A percentile compares a stretch with the other conserved stretches of the same genome.
phyloP scores from a whole-genome alignment of 257 asterid genomes.

The Avicennia marina region DNA sequence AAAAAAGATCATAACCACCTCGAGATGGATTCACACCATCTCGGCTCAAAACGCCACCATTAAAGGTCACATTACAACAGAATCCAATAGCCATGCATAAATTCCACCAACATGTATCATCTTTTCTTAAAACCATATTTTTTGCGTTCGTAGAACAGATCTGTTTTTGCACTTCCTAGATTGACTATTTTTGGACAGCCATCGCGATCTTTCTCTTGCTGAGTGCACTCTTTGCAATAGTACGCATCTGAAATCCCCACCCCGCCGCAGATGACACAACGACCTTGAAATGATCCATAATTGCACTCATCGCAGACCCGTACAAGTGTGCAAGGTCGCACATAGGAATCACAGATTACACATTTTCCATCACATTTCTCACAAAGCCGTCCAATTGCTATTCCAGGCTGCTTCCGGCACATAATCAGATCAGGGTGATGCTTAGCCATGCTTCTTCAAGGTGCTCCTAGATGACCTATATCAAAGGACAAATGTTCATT shows the following conservation, averaged over 20 bases:
- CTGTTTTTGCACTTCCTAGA: constrained; percentile 85
- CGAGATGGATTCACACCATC: too few species aligned
- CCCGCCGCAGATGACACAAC: constrained; percentile 83
- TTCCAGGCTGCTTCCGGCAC: constrained; percentile 92
- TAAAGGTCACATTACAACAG: constrained; percentile 3
- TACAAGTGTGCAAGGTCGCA: constrained; percentile 86
- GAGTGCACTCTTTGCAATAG: constrained; percentile 90
- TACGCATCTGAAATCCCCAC: constrained; percentile 83
- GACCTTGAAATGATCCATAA: constrained; percentile 86
- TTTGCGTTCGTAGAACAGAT: constrained; percentile 74
- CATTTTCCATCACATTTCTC: constrained; percentile 89
- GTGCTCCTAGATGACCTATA: constrained; percentile 20
- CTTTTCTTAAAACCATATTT: constrained; percentile 84
- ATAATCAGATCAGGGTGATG: constrained; percentile 89
- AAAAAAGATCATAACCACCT: too few species aligned
- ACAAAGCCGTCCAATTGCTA: constrained; percentile 85
- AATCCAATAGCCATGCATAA: neutral
- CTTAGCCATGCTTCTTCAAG: constrained; percentile 56
- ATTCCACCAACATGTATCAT: constrained; percentile 28
- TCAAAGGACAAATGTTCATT: neutral
- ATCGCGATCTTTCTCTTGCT: constrained; percentile 77
- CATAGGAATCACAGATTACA: constrained; percentile 84
- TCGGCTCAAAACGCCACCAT: too few species aligned
- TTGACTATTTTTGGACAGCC: constrained; percentile 86
- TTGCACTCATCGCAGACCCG: constrained; percentile 87